Base-by-base conservation (phyloP, 2,329 filamentous ascomycete genomes). In the Scedosporium boydii region DNA sequence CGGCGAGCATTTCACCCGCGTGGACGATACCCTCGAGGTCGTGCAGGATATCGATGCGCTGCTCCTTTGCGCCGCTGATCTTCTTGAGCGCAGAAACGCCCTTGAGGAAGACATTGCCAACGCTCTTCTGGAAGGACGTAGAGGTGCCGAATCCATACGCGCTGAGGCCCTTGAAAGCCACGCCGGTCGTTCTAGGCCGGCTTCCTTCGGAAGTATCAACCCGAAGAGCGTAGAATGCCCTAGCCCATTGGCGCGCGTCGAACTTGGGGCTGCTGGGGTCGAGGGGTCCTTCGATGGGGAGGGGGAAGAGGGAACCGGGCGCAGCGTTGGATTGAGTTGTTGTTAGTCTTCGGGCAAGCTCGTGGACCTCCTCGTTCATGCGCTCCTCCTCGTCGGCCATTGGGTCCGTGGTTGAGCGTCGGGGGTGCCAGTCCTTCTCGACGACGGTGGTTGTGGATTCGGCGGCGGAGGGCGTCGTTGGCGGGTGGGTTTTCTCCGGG, bases 1-100 rank as follows among this genome's bases (percentile, higher is more conserved):
- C 82, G 16, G 82, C 77, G 29, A 84, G 71, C 78, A 85, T 80
- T 74, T 85, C 82, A 14, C 82, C 82, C 38, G 72, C 75, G 65
- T 81, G 72, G 3, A 84, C 77, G 0, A 83, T 61, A n/a, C 82
- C 82, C 63, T 84, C 80, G 23, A 82, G 73, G 60, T 78, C 73
- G 59, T 73, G 71, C n/a, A 84, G 70, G 63, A 84, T 84, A 63
- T 84, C 76, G 63, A 80, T 77, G 16, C 68, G 66, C n/a, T 67
- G 63, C 56, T 66, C 59, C 5, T 63, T 66, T 3, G 59, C 66
- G 1, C 73, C 72, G 6, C 72, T 21, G 27, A 70, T 58, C 53
- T 67, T 67, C 55, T 68, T 68, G 5, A 69, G 63, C 62, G 72
- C 67, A 0, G 70, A 69, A 6, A 65, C 65, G 14, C 69, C 72